These are phyloP conservation scores for Mycogone perniciosa DNA, from an alignment of 2,329 filamentous ascomycete species.

Conservation along the genomic window DNA sequence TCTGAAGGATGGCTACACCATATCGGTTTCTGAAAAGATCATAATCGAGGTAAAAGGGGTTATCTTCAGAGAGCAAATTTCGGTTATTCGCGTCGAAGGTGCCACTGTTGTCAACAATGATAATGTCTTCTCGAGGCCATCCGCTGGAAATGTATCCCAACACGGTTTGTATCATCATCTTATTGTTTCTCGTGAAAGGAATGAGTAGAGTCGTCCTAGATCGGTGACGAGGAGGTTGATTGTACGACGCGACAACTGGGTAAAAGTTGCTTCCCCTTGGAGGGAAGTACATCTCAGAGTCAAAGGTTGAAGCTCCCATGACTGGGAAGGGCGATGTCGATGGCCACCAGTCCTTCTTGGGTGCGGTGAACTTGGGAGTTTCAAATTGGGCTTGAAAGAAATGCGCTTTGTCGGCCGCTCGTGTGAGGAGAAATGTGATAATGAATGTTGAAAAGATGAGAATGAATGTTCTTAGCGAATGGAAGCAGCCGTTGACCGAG, in stretches of 20 bases:
- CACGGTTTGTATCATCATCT: slow-evolving; percentile 7
- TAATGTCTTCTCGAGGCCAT: slow-evolving; percentile 9
- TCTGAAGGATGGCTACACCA: slow-evolving; percentile 9
- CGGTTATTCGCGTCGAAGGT: slow-evolving; percentile 8
- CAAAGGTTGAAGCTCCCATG: background rate
- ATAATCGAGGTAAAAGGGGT: slow-evolving; percentile 10
- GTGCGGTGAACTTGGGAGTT: no score
- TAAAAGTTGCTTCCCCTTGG: slow-evolving; percentile 7
- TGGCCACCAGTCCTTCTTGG: no score
- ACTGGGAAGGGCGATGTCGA: background rate
- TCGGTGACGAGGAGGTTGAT: slow-evolving; percentile 8
- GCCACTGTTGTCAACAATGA: slow-evolving; percentile 9
- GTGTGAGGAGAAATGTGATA: background rate
- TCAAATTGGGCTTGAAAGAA: background rate
- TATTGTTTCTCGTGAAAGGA: slow-evolving; percentile 7
- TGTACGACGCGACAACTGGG: slow-evolving; percentile 9
- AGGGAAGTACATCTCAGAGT: slow-evolving; percentile 5
- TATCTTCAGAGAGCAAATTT: background rate
- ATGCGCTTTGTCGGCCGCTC: background rate
- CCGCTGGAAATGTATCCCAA: slow-evolving; percentile 5
- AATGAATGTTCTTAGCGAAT: background rate
- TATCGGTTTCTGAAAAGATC: slow-evolving; percentile 8
- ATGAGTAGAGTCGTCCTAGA: slow-evolving; percentile 8
- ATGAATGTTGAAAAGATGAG: background rate
- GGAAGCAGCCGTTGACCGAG: background rate